Percentiles rank a stretch among this genome's conserved stretches.
Conservation (phyloP, 2,329 filamentous ascomycete genomes). For the Alternaria conjuncta region DNA sequence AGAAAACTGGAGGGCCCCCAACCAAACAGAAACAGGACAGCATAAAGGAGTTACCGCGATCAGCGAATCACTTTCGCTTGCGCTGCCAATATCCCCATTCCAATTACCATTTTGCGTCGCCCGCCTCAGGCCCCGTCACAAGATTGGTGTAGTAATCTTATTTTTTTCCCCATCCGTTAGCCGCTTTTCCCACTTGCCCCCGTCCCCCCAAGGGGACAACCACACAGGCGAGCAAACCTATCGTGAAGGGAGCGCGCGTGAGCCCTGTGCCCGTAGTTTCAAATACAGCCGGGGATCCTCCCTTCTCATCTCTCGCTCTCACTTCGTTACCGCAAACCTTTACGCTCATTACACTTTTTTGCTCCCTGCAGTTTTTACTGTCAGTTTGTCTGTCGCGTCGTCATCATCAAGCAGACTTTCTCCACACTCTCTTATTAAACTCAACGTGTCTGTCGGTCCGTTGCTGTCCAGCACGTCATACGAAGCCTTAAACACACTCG, state of each 20-base stretch:
- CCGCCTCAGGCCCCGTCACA: conserved; percentile 8
- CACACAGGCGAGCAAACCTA: conserved; percentile 14
- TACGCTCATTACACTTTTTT: conserved; percentile 24
- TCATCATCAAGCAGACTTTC: not conserved
- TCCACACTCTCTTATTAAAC: conserved; percentile 34
- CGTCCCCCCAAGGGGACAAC: not conserved
- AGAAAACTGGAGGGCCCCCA: not conserved
- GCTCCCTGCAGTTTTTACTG: conserved; percentile 9
- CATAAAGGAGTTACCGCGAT: not conserved
- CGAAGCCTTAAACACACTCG: not conserved
- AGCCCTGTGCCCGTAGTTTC: conserved; percentile 18
- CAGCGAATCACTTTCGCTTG: conserved; percentile 18
- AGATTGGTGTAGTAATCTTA: conserved; percentile 21
- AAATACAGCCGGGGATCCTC: conserved; percentile 33
- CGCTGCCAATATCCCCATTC: conserved; percentile 17
- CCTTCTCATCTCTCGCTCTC: conserved; percentile 19
- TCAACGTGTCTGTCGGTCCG: conserved; percentile 1
- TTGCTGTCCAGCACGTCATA: not conserved
- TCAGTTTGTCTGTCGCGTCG: not conserved
- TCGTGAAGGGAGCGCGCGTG: conserved; percentile 15
- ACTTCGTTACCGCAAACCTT: conserved; percentile 24
- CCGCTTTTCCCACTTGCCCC: conserved; percentile 15
- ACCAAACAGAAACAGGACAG: not conserved
- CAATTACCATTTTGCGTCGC: conserved; percentile 14
- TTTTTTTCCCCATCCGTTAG: conserved; percentile 20